Conservation (phyloP, 2,329 filamentous ascomycete genomes). For the Aspergillus fischeri region DNA sequence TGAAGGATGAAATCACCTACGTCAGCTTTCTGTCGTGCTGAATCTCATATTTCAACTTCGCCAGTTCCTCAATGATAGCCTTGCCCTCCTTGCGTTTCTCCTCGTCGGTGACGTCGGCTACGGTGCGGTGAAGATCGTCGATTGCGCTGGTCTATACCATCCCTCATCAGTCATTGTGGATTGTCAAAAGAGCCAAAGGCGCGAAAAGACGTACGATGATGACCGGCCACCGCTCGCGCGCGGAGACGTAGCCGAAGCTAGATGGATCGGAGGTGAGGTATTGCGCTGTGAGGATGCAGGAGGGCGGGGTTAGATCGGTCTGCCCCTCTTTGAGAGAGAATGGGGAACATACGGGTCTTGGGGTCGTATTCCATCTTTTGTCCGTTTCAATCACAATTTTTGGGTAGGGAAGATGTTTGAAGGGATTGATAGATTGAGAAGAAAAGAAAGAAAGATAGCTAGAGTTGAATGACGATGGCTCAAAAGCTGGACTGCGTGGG, state of each 20-base stretch:
- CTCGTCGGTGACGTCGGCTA: slow-evolving; percentile 47
- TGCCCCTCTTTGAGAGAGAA: slow-evolving; percentile 7
- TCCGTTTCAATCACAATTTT: not conserved
- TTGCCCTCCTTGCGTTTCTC: slow-evolving; percentile 76
- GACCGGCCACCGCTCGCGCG: slow-evolving; percentile 83
- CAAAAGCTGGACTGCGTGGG: not conserved
- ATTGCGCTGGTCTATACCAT: slow-evolving; percentile 77
- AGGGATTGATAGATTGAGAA: not conserved
- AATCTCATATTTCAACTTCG: slow-evolving; percentile 86
- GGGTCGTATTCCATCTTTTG: slow-evolving; percentile 67
- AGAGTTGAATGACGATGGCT: not conserved
- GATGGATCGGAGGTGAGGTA: slow-evolving; percentile 75
- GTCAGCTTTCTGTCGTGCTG: slow-evolving; percentile 79
- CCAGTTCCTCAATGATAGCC: slow-evolving; percentile 72
- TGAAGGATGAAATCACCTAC: slow-evolving; percentile 45
- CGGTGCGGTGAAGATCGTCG: slow-evolving; percentile 78
- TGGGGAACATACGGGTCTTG: slow-evolving; percentile 59
- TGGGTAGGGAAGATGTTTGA: not conserved
- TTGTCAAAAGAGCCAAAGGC: slow-evolving; percentile 1
- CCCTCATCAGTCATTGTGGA: slow-evolving; percentile 1
- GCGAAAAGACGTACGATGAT: slow-evolving; percentile 66
- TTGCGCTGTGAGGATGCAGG: slow-evolving; percentile 51
- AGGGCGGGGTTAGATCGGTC: slow-evolving; percentile 14
- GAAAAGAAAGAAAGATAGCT: not conserved
- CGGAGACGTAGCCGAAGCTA: slow-evolving; percentile 84